Evolutionary conservation across 75 land plant species (phyloP).

Genomic region (Ceratopteris richardii): DNA sequence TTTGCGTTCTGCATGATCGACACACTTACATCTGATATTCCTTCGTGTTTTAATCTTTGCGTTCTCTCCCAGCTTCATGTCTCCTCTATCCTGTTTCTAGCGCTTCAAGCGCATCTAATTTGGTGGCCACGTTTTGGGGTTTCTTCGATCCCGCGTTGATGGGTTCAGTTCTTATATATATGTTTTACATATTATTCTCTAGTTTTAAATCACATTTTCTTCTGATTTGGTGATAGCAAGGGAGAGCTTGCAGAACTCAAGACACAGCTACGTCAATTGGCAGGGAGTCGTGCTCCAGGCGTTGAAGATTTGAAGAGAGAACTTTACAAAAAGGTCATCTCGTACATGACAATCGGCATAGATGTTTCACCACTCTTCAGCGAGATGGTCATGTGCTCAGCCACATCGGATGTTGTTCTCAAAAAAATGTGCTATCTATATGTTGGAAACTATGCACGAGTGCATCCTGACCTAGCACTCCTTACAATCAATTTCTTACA

Average conservation of each 20-base stretch:
- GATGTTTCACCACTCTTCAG: constrained; percentile 90
- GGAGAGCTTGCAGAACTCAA: constrained; percentile 88
- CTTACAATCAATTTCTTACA: constrained; percentile 97
- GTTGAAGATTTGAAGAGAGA: constrained; percentile 84
- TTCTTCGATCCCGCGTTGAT: too few species aligned
- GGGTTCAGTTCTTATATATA: too few species aligned
- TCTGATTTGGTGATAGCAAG: constrained; percentile 41
- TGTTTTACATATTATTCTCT: too few species aligned
- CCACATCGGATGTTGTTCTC: constrained; percentile 91
- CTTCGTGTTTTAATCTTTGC: too few species aligned
- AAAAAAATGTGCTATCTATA: constrained; percentile 99
- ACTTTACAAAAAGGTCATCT: constrained; percentile 95
- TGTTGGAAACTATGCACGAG: constrained; percentile 88
- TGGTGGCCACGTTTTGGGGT: too few species aligned
- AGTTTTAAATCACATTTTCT: too few species aligned
- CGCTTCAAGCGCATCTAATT: too few species aligned
- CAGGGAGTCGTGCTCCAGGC: constrained; percentile 89
- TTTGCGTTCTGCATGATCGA: too few species aligned
- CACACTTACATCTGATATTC: too few species aligned
- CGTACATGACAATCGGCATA: constrained; percentile 93
- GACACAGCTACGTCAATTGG: constrained; percentile 83
- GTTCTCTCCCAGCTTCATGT: too few species aligned
- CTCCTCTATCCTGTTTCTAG: too few species aligned
- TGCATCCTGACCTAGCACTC: constrained; percentile 89
- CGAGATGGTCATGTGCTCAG: constrained; percentile 99